phyloP scores from a whole-genome alignment of 2,329 filamentous ascomycete species.

The Fusarium sp. region DNA sequence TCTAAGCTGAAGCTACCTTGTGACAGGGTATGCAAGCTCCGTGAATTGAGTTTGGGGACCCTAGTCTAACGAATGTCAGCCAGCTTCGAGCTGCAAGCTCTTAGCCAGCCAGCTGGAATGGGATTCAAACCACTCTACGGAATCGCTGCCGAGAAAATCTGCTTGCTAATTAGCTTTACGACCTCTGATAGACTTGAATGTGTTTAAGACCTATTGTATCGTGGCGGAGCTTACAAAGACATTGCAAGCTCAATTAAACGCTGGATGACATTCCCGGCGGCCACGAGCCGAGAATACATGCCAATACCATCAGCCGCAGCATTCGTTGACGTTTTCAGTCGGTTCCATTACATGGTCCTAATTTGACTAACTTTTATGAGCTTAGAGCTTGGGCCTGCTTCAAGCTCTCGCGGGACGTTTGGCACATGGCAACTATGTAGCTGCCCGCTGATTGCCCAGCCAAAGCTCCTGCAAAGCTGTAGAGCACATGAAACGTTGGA shows the following conservation, averaged over 20 bases:
- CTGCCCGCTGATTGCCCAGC: rapidly evolving
- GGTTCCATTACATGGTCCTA: rapidly evolving
- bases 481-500: neutral
- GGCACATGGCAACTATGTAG: neutral
- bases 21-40: rapidly evolving
- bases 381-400: neutral
- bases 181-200: too few relatives aligned
- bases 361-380: neutral
- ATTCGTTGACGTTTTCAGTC: neutral
- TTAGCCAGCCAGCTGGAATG: neutral
- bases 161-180: too few relatives aligned
- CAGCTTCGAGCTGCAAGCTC: neutral
- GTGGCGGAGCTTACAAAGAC: too few relatives aligned
- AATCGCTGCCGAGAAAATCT: too few relatives aligned
- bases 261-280: neutral
- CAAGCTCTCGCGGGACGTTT: neutral
- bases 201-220: too few relatives aligned
- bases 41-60: neutral
- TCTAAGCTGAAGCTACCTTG: neutral
- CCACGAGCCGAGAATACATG: neutral
- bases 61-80: neutral
- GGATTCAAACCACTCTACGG: neutral
- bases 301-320: neutral
- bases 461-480: neutral
- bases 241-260: neutral